Evolutionary conservation across 2,329 filamentous ascomycete genomes (phyloP), one percentile per base, ranked within the genome.

Genomic region (Paracorniculantispora psalliotae): DNA sequence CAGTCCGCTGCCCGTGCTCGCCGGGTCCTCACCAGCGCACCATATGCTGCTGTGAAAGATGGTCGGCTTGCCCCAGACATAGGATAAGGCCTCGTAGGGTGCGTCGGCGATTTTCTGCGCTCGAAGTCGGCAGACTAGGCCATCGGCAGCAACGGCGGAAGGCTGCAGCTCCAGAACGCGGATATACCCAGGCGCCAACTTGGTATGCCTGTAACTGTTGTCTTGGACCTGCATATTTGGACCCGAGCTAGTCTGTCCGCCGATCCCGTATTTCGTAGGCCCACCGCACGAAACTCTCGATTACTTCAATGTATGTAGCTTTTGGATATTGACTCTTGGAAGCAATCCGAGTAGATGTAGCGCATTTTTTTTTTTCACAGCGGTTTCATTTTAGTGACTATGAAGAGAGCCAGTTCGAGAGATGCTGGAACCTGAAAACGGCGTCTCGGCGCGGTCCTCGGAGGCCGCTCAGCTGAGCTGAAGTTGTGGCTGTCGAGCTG

Each of bases 41-140:
- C 51, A 44, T 17, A 55, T 61, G 26, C 30, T 51, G 28, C 47
- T 48, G 13, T 44, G 46, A 25, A 25, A 51, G 30, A 50, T 23
- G 10, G 35, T 41, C 13, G 51, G 28, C 30, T 57, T 58, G 21
- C 57, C 57, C 60, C 60, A 61, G 13, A 59, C 57, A 26, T 61
- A 61, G 2, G 60, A 61, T 8, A 61, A 39, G 19, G 60, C 60
- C 60, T 59, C 51, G 47, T 61, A 61, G 4, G 58, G 58, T 15
- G 37, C 37, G n/a, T 60, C 58, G 15, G 26, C 10, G 8, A 60
- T 60, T 25, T 21, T 35, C 19, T 60, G 58, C 15, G 25, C 39
- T 26, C 41, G 50, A 5, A 60, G 52, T 13, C 37, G 44, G 23
- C 58, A 60, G n/a, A 44, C 35, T 3, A 60, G 15, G 4, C 28